Conservation (phyloP, 2,329 filamentous ascomycete genomes). For the Colletotrichum abscissum region DNA sequence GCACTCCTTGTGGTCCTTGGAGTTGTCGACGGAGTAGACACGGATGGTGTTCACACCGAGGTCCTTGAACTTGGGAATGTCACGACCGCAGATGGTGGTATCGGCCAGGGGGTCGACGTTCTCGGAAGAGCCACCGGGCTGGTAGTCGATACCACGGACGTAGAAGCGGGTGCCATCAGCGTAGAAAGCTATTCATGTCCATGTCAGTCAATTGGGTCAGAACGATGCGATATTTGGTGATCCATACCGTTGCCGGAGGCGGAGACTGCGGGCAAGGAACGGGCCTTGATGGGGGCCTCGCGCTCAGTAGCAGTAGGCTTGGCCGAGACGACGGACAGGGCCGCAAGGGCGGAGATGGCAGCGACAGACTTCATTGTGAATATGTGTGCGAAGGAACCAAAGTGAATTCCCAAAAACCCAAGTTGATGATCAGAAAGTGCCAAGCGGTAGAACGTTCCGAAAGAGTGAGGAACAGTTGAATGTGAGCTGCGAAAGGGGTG, state of each 20-base stretch:
- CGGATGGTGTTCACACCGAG: slow-evolving; percentile 92
- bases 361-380: slow-evolving; percentile 61
- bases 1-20: slow-evolving; percentile 79
- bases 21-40: slow-evolving; percentile 94
- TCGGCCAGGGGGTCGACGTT: slow-evolving; percentile 82
- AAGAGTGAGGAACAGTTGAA: slow-evolving; percentile 15
- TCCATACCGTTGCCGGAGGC: slow-evolving; percentile 66
- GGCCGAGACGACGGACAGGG: slow-evolving; percentile 56
- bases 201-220: slow-evolving; percentile 39
- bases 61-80: slow-evolving; percentile 84
- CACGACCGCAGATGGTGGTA: slow-evolving; percentile 75
- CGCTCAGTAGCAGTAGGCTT: slow-evolving; percentile 62
- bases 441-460: slow-evolving; percentile 28
- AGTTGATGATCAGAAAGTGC: slow-evolving; percentile 26
- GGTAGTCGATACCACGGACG: slow-evolving; percentile 71
- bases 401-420: slow-evolving; percentile 16
- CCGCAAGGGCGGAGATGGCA: slow-evolving; percentile 61
- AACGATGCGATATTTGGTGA: not conserved
- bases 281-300: slow-evolving; percentile 61
- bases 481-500: slow-evolving; percentile 14
- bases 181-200: slow-evolving; percentile 63
- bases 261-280: slow-evolving; percentile 60
- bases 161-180: slow-evolving; percentile 65
- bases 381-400: slow-evolving; percentile 20
- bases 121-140: slow-evolving; percentile 68